Evolutionary conservation across 345 rosid species (phyloP), one percentile per base, ranked within the genome.

Genomic region (Erucastrum elatum): DNA sequence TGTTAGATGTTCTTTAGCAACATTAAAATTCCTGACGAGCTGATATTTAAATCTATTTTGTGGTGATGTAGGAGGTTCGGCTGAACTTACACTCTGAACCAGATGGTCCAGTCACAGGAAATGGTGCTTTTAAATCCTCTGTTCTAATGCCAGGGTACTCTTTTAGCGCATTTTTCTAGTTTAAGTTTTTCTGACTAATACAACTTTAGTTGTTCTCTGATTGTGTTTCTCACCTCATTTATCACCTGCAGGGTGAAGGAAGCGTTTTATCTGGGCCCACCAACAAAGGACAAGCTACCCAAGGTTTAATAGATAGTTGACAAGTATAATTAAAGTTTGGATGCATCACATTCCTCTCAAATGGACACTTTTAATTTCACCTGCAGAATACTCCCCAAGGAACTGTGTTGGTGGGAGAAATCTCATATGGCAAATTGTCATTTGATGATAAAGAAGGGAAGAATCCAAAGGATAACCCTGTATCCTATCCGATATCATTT

Each of bases 21-120:
- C 58, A n/a, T 15, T 15, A 15, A 0, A n/a, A 30, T 72, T 46
- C 64, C 49, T 66, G 25, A 51, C 64, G 59, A 53, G 75, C 27
- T 77, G 12, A 53, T 25, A 11, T 73, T 64, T 41, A 9, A 27
- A 64, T 68, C 8, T 80, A 26, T 72, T 34, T 34, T 58, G 33
- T 39, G 71, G 74, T 62, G 41, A n/a, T 13, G 44, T 86, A 93
- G 99, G 98, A 94, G 75, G 51, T 72, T 82, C 86, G 86, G 60
- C 82, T 94, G 86, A 89, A 77, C 84, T 90, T 92, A 77, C 92
- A 87, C 87, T 86, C 96, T 71, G 89, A 91, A 88, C 98, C 99
- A 65, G 99, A 94, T 88, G 98, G 99, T 49, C 88, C 97, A 26
- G 77, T 93, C 77, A 90, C 85, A 84, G 98, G 97, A 79, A 91